A percentile compares a stretch with the other conserved stretches of the same genome.
phyloP scores from a whole-genome alignment of 139 green algal genomes.

The Mychonastes homosphaera region DNA sequence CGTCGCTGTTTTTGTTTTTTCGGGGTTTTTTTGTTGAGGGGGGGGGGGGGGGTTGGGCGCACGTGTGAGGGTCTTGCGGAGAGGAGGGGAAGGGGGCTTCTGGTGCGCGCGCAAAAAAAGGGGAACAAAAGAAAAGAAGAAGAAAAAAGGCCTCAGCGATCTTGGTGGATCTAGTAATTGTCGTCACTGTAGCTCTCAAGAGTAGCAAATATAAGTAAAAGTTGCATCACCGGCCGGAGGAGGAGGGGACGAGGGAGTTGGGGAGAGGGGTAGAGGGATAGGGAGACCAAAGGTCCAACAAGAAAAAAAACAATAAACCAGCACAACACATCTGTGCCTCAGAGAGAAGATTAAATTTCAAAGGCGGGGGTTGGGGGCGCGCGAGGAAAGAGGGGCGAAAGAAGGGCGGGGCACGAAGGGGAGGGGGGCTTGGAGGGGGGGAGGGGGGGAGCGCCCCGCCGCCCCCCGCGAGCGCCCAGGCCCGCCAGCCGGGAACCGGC shows the following conservation, averaged over 20 bases:
- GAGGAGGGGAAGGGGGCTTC: background rate
- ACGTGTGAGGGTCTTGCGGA: background rate
- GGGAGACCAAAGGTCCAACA: background rate
- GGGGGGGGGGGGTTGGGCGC: background rate
- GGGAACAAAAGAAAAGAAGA: background rate
- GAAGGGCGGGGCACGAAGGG: too few species aligned
- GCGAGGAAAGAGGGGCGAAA: too few species aligned
- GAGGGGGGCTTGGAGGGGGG: too few species aligned
- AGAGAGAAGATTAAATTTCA: slow-evolving; percentile 46
- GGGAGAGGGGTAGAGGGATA: too few species aligned
- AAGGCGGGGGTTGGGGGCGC: too few species aligned
- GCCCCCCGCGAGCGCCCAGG: too few species aligned
- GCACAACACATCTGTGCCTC: slow-evolving; percentile 11
- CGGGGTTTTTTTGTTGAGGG: background rate
- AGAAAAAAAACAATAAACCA: background rate
- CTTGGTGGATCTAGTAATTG: slow-evolving; percentile 35
- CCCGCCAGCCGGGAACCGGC: too few species aligned
- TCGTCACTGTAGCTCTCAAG: slow-evolving; percentile 35
- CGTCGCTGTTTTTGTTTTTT: slow-evolving; percentile 40
- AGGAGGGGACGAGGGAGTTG: background rate
- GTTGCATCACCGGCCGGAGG: slow-evolving; percentile 28
- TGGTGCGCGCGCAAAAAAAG: background rate
- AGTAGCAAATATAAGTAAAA: slow-evolving; percentile 42
- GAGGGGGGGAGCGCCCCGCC: slow-evolving; percentile 6
- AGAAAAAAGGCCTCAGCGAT: slow-evolving; percentile 31